Evolutionary conservation across 2,329 filamentous ascomycete genomes (phyloP).

Genomic region (Shiraia sp.): DNA sequence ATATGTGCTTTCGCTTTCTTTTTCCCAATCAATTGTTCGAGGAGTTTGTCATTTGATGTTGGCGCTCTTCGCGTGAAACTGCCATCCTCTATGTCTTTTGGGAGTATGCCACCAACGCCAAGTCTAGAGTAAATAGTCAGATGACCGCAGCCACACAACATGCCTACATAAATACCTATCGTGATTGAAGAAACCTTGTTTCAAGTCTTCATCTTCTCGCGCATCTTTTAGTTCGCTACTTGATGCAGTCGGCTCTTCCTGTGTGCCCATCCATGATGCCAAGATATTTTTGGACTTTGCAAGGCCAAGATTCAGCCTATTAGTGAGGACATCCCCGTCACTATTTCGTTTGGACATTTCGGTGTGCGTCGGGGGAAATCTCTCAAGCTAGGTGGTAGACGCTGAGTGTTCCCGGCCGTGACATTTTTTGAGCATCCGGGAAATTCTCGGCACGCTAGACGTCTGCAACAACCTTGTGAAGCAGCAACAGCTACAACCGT

Average conservation of each 20-base stretch:
- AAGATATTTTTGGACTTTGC: constrained; percentile 59
- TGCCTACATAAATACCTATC: constrained; percentile 52
- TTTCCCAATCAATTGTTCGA: constrained; percentile 49
- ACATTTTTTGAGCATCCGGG: constrained; percentile 32
- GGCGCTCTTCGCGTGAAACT: constrained; percentile 41
- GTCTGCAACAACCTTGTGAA: constrained; percentile 34
- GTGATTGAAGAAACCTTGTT: constrained; percentile 57
- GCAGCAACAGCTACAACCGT: constrained; percentile 25
- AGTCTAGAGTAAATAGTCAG: constrained; percentile 27
- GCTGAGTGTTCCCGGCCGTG: constrained; percentile 27
- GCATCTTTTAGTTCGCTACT: constrained; percentile 49
- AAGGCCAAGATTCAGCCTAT: constrained; percentile 57
- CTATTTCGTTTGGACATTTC: constrained; percentile 39
- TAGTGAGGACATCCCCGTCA: constrained; percentile 60
- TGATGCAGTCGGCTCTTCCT: constrained; percentile 41
- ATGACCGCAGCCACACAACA: not conserved
- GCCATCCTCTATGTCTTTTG: constrained; percentile 43
- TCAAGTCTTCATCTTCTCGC: constrained; percentile 56
- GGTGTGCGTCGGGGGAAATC: constrained; percentile 8
- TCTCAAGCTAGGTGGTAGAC: constrained; percentile 13
- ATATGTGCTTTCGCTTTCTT: constrained; percentile 44
- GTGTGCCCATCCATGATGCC: constrained; percentile 60
- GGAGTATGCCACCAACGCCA: constrained; percentile 44
- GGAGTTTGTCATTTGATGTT: constrained; percentile 49
- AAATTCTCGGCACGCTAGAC: constrained; percentile 37